Evolutionary conservation across 495 filamentous ascomycete species (phyloP).

Genomic region (Tuber indicum): DNA sequence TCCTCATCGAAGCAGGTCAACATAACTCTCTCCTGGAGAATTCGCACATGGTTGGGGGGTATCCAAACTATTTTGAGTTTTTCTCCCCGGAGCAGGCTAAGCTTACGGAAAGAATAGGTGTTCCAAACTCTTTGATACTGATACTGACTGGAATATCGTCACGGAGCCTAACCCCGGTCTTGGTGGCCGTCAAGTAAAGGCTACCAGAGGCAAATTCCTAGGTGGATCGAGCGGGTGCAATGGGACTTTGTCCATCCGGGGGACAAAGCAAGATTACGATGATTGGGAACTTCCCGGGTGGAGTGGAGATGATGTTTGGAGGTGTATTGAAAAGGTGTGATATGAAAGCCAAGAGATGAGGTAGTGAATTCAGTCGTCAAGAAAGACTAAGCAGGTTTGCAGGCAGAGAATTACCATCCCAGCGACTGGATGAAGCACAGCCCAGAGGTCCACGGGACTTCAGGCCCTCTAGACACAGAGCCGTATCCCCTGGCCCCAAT

Average conservation of each 20-base stretch:
- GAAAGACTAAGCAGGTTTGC: not conserved
- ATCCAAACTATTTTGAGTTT: not conserved
- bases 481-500: constrained; percentile 51
- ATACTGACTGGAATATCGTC: constrained; percentile 54
- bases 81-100: not conserved
- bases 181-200: constrained; percentile 52
- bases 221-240: constrained; percentile 57
- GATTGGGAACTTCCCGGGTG: constrained; percentile 55
- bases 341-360: not conserved
- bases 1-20: constrained; percentile 11
- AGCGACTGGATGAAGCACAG: constrained; percentile 43
- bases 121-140: constrained; percentile 48
- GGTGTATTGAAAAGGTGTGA: constrained; percentile 49
- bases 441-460: constrained; percentile 45
- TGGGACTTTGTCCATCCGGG: constrained; percentile 58
- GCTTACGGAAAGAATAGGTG: not conserved
- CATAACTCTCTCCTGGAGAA: not conserved
- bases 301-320: constrained; percentile 52
- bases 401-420: constrained; percentile 49
- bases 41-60: not conserved
- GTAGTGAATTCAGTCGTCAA: not conserved
- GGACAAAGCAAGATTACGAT: constrained; percentile 56
- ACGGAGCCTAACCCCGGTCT: constrained; percentile 53
- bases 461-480: constrained; percentile 48
- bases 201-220: constrained; percentile 56